A percentile compares a stretch with the other conserved stretches of the same genome.
These are phyloP conservation scores for Pleurotus citrinopileatus DNA, from an alignment of 768 basidiomycete genomes.

Conservation along the genomic window DNA sequence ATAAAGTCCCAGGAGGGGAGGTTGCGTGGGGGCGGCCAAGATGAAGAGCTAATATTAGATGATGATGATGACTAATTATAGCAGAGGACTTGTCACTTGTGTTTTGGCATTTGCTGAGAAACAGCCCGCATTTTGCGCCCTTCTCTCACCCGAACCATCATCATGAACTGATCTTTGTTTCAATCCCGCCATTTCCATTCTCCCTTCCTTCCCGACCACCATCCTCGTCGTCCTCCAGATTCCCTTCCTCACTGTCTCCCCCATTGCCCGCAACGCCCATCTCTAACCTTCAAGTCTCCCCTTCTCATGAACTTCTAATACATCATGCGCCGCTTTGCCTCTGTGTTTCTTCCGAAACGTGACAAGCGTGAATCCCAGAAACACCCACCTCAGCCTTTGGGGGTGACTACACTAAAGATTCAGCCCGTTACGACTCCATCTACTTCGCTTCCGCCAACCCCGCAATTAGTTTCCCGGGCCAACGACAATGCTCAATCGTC, in stretches of 20 bases:
- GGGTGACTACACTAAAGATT: constrained; percentile 10
- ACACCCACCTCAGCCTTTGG: constrained; percentile 11
- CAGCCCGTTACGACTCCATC: constrained; percentile 12
- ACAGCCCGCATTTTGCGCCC: no score
- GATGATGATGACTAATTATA: constrained; percentile 7
- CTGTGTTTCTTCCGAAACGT: constrained; percentile 48
- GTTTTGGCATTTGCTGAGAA: constrained; percentile 3
- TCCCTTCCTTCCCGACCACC: constrained; percentile 6
- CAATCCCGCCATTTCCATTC: background rate
- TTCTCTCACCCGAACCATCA: constrained; percentile 3
- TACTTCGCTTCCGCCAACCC: constrained; percentile 18
- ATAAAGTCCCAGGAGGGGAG: constrained; percentile 16
- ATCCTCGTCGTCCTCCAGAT: constrained; percentile 8
- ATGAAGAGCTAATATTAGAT: constrained; percentile 9
- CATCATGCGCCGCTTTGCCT: constrained; percentile 62
- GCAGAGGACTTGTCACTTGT: background rate
- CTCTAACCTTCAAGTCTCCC: constrained; percentile 2
- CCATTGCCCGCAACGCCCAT: background rate
- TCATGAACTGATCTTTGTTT: constrained; percentile 7
- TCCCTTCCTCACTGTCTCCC: constrained; percentile 5
- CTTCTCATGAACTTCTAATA: constrained; percentile 13
- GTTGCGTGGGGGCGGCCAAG: constrained; percentile 9
- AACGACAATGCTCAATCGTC: constrained; percentile 47
- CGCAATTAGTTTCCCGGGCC: constrained; percentile 28
- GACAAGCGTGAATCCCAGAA: constrained; percentile 14